Conservation (phyloP, 179 eudicot genomes). For the Kewa caespitosa region DNA sequence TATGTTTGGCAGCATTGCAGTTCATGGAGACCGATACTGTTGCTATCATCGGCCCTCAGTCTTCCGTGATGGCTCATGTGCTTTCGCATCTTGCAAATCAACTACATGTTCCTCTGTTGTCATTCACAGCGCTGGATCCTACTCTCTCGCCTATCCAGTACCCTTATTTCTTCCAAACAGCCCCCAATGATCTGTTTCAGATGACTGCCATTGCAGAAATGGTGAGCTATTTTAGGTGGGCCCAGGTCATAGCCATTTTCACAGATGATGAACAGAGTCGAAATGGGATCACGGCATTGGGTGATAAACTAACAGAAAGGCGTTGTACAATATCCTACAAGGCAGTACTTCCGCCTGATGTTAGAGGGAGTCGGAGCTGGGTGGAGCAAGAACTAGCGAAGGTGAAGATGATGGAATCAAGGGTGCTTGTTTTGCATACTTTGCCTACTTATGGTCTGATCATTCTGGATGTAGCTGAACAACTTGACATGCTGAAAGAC, state of each 20-base stretch:
- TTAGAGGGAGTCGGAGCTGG: slow-evolving; percentile 16
- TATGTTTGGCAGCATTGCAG: slow-evolving; percentile 51
- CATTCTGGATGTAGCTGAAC: slow-evolving; percentile 50
- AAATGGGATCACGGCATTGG: slow-evolving; percentile 56
- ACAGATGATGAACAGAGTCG: slow-evolving; percentile 71
- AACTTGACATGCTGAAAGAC: slow-evolving; percentile 60
- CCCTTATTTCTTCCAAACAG: slow-evolving; percentile 74
- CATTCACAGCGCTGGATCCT: slow-evolving; percentile 81
- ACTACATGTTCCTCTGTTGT: slow-evolving; percentile 73
- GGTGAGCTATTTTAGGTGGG: slow-evolving; percentile 52
- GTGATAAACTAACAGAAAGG: slow-evolving; percentile 53
- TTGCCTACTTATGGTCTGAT: slow-evolving; percentile 40
- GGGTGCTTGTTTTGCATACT: slow-evolving; percentile 64
- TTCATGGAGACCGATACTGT: slow-evolving; percentile 65
- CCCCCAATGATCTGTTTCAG: slow-evolving; percentile 62
- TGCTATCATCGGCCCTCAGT: slow-evolving; percentile 78
- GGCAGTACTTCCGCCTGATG: slow-evolving; percentile 57
- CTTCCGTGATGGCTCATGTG: slow-evolving; percentile 64
- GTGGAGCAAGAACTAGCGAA: slow-evolving; percentile 42
- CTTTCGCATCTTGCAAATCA: slow-evolving; percentile 79
- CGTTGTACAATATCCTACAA: slow-evolving; percentile 64
- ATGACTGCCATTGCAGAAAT: slow-evolving; percentile 77
- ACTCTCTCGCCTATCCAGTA: slow-evolving; percentile 72
- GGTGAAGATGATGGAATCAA: slow-evolving; percentile 59
- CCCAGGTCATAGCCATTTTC: slow-evolving; percentile 54